A percentile compares a stretch with the other conserved stretches of the same genome.
Evolutionary conservation across 108 stramenopile species (phyloP).

Genomic region (Seminavis robusta): DNA sequence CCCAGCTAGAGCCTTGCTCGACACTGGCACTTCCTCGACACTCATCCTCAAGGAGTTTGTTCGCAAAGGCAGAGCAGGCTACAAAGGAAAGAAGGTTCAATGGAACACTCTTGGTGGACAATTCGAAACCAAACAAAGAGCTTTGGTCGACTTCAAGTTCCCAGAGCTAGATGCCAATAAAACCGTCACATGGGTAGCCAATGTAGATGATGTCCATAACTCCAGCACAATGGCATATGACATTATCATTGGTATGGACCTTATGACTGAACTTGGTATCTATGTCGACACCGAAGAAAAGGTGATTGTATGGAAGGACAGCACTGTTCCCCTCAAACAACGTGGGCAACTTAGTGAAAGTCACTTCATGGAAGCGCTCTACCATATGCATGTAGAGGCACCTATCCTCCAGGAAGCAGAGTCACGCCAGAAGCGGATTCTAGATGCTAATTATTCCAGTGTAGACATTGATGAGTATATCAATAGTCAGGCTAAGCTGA

Average conservation of each 20-base stretch:
- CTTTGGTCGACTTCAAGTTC: conserved; percentile 1
- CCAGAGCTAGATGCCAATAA: neutral
- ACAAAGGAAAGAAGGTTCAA: neutral
- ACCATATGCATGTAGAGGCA: neutral
- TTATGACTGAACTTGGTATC: neutral
- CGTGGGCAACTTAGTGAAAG: neutral
- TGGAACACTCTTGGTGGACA: neutral
- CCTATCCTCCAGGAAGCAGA: neutral
- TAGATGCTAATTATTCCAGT: conserved; percentile 39
- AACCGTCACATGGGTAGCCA: neutral
- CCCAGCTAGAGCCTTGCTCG: neutral
- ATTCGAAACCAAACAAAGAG: neutral
- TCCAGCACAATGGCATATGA: neutral
- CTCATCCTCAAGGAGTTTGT: neutral
- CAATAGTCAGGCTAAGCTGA: conserved; percentile 21
- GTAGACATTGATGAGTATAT: conserved; percentile 18
- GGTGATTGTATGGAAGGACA: neutral
- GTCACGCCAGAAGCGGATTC: neutral
- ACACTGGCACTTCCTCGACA: neutral
- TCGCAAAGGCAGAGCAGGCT: neutral
- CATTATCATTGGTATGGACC: neutral
- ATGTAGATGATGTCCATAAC: conserved; percentile 1
- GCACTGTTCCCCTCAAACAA: neutral
- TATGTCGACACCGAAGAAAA: neutral
- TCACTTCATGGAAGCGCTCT: neutral